Evolutionary conservation across 2,329 filamentous ascomycete genomes (phyloP).

Genomic region (Talaromyces funiculosus): DNA sequence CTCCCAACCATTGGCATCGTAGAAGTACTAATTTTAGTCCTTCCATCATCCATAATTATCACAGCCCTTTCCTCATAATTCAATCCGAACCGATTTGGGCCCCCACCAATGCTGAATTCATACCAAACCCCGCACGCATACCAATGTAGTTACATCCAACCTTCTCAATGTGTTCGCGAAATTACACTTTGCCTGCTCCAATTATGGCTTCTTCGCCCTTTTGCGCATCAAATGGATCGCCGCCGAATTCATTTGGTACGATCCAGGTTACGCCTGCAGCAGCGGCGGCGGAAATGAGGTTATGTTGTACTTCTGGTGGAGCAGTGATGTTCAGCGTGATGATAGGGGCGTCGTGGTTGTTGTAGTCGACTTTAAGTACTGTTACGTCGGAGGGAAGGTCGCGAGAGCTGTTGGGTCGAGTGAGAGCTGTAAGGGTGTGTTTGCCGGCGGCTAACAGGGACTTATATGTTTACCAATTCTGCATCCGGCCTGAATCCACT

Average conservation of each 20-base stretch:
- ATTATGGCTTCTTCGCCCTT: background rate
- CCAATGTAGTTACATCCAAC: background rate
- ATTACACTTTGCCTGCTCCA: background rate
- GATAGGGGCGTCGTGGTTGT: background rate
- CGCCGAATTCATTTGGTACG: background rate
- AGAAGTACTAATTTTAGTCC: background rate
- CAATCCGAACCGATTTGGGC: constrained; percentile 42
- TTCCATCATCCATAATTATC: background rate
- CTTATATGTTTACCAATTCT: background rate
- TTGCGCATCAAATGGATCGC: background rate
- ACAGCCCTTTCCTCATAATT: constrained; percentile 37
- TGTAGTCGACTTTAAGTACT: background rate
- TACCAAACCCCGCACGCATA: constrained; percentile 48
- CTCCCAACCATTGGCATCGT: background rate
- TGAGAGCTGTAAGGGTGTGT: background rate
- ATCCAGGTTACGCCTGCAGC: background rate
- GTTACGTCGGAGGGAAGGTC: background rate
- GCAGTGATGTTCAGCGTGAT: background rate
- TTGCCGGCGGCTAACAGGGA: background rate
- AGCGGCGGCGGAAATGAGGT: background rate
- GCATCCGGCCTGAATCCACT: background rate
- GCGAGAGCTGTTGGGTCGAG: background rate
- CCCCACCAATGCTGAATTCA: constrained; percentile 44
- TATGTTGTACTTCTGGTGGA: background rate
- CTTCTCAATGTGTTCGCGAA: background rate